Evolutionary conservation across 108 stramenopile genomes (phyloP), one percentile per base, ranked within the genome.

Genomic region (Cyclotella baltica): DNA sequence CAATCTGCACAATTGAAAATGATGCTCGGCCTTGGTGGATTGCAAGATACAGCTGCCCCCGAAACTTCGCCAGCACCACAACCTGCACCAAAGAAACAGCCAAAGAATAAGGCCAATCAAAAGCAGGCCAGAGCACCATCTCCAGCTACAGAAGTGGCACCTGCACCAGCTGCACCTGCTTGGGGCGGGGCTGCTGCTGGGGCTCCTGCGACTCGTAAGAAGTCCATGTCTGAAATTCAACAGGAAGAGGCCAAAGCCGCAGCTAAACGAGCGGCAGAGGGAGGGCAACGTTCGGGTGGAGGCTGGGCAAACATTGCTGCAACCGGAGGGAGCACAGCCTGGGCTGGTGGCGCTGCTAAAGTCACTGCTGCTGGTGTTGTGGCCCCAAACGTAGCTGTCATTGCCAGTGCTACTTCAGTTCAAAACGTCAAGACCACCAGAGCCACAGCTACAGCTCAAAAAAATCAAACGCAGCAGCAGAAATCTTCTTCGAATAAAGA

Each of bases 301-400:
- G 95, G 95, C n/a, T 94, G 95, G 93, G 93, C 93, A 0, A 92
- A 90, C 50, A 83, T 94, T 55, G 93, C 93, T 52, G 91, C 92
- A 34, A 64, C 86, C 23, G 79, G 83, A 31, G 90, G 91, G 57
- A 88, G 78, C 19, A 77, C 86, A 36, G 88, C 86, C 22, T 90
- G 88, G 90, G 66, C 78, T 18, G 81, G 81, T 70, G 88, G 85
- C 3, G 81, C 83, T 19, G 55, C 53, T 19, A 77, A 68, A 47
- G 57, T 74, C 40, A 50, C 75, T 27, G 46, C 75, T 31, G 75
- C 61, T 0, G 73, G 73, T 53, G 71, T 69, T 37, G 79, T 86
- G 11, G 62, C 66, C 25, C 73, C 80, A 40, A 66, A 77, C 29
- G 69, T 85, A 67, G 78, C 88, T 57, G 78, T 81, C 27, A 74